phyloP scores from a whole-genome alignment of 306 rosid species.

The Canavalia gladiata region DNA sequence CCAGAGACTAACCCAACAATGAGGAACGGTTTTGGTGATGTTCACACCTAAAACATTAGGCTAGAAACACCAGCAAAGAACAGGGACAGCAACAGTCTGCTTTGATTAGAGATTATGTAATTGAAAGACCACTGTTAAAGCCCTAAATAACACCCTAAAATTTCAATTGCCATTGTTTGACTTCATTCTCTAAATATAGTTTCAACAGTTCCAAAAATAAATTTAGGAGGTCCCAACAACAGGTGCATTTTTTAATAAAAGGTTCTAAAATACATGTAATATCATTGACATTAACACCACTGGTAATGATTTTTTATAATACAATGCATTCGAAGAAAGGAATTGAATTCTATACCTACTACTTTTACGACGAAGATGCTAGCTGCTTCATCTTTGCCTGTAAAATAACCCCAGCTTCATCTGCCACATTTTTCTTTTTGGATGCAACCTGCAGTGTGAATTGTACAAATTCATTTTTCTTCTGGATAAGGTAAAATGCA shows the following conservation, averaged over 20 bases:
- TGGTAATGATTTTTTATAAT: conserved; percentile 41
- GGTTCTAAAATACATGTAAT: conserved; percentile 29
- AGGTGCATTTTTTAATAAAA: background rate
- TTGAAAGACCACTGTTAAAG: conserved; percentile 9
- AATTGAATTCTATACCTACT: conserved; percentile 38
- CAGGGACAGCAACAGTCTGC: background rate
- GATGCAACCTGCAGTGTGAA: conserved; percentile 80
- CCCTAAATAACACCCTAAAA: conserved; percentile 7
- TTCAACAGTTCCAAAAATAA: conserved; percentile 27
- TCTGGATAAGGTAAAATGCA: background rate
- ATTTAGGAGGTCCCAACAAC: background rate
- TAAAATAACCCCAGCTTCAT: conserved; percentile 72
- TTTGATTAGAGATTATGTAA: background rate
- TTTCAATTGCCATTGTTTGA: conserved; percentile 18
- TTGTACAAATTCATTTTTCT: conserved; percentile 35
- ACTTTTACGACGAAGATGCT: conserved; percentile 58
- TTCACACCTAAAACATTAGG: background rate
- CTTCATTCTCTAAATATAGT: conserved; percentile 40
- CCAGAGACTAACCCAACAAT: background rate
- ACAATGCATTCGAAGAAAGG: conserved; percentile 41
- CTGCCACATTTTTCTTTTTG: conserved; percentile 78
- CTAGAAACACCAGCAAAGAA: background rate
- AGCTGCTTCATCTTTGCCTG: conserved; percentile 87
- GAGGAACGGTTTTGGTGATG: background rate
- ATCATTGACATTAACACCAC: conserved; percentile 42